These are phyloP conservation scores for Candida hispaniensis DNA, from an alignment of 805 yeast species.

Conservation along the genomic window DNA sequence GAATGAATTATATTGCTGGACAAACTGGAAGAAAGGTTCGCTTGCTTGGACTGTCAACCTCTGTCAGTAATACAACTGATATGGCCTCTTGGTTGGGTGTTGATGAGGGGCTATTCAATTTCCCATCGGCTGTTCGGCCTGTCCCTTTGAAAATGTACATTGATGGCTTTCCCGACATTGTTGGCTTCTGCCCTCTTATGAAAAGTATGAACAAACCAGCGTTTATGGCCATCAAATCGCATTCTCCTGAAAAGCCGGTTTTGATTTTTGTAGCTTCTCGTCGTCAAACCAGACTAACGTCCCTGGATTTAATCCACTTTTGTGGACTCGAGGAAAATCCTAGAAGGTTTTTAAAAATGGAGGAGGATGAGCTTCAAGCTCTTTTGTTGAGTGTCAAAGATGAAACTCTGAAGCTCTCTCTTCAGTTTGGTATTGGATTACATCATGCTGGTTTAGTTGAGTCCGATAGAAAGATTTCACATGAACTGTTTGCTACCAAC, in stretches of 20 bases:
- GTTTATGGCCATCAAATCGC: slow-evolving; percentile 83
- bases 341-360: slow-evolving; percentile 54
- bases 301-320: slow-evolving; percentile 63
- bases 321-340: slow-evolving; percentile 76
- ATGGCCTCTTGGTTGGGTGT: slow-evolving; percentile 81
- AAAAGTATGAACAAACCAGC: slow-evolving; percentile 85
- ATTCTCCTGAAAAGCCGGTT: slow-evolving; percentile 77
- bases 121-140: slow-evolving; percentile 74
- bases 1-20: slow-evolving; percentile 63
- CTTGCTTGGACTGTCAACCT: slow-evolving; percentile 70
- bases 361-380: slow-evolving; percentile 48
- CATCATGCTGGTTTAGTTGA: slow-evolving; percentile 79
- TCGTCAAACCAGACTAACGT: slow-evolving; percentile 71
- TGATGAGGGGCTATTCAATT: slow-evolving; percentile 59
- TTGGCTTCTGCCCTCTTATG: slow-evolving; percentile 77
- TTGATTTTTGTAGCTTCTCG: slow-evolving; percentile 78
- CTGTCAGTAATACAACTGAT: slow-evolving; percentile 76
- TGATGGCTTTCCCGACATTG: slow-evolving; percentile 74
- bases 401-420: slow-evolving; percentile 62
- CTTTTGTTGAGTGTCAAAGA: slow-evolving; percentile 54
- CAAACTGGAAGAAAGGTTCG: slow-evolving; percentile 52
- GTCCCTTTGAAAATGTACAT: slow-evolving; percentile 81
- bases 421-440: slow-evolving; percentile 71
- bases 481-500: slow-evolving; percentile 56
- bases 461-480: slow-evolving; percentile 58